Evolutionary conservation across 192 early-diverging fungal genomes (phyloP).

Genomic region (Coemansia sp.): DNA sequence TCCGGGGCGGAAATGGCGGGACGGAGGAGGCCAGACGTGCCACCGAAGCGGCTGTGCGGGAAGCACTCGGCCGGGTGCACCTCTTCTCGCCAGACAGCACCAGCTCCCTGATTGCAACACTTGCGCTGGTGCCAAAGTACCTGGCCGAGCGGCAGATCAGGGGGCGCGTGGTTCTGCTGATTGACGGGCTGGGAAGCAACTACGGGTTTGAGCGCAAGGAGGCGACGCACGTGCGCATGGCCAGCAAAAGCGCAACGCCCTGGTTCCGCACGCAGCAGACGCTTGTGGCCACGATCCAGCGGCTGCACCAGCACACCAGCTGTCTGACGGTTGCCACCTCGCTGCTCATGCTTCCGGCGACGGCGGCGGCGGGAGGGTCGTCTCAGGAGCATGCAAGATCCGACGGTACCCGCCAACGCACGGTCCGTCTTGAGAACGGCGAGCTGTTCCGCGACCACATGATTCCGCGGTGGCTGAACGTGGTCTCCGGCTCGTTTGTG

Average conservation of each 20-base stretch:
- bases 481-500: constrained; percentile 29
- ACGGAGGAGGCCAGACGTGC: not conserved
- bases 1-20: constrained; percentile 8
- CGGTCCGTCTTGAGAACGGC: constrained; percentile 1
- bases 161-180: constrained; percentile 5
- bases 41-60: not conserved
- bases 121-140: constrained; percentile 33
- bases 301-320: constrained; percentile 11
- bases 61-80: constrained; percentile 24
- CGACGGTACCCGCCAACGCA: constrained; percentile 3
- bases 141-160: not conserved
- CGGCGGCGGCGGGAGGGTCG: constrained; percentile 6
- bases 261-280: constrained; percentile 49
- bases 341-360: constrained; percentile 26
- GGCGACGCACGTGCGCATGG: constrained; percentile 14
- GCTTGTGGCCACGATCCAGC: constrained; percentile 34
- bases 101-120: constrained; percentile 27
- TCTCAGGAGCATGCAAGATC: constrained; percentile 8
- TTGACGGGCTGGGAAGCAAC: constrained; percentile 34
- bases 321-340: constrained; percentile 28
- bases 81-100: constrained; percentile 35
- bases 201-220: constrained; percentile 31
- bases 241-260: constrained; percentile 32
- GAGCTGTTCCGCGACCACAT: constrained; percentile 37
- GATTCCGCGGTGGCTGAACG: constrained; percentile 40